Percentiles rank a stretch among this genome's conserved stretches.
These are phyloP conservation scores for Royoungia palumana DNA, from an alignment of 768 basidiomycete genomes.

Conservation along the genomic window DNA sequence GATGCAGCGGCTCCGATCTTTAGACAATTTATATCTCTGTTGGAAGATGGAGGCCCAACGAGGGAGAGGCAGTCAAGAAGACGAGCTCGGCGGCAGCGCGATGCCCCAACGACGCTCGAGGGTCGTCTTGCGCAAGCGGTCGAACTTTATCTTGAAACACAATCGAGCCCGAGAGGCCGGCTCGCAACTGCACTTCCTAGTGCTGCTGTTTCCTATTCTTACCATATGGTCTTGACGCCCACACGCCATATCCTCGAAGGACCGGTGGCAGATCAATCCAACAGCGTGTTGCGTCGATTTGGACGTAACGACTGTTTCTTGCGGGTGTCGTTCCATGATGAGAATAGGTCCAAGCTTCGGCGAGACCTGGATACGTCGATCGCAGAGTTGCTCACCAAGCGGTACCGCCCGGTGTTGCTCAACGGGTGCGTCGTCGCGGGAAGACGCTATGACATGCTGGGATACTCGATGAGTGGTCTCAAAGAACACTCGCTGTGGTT, in stretches of 20 bases:
- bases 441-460: slow-evolving; percentile 43
- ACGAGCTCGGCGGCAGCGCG: not conserved
- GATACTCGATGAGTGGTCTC: slow-evolving; percentile 53
- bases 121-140: slow-evolving; percentile 17
- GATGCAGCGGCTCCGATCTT: slow-evolving; percentile 25
- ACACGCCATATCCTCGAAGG: slow-evolving; percentile 38
- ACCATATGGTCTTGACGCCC: slow-evolving; percentile 40
- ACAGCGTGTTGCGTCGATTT: slow-evolving; percentile 38
- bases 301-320: slow-evolving; percentile 41
- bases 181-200: slow-evolving; percentile 20
- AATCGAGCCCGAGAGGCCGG: slow-evolving; percentile 21
- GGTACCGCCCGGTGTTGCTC: slow-evolving; percentile 35
- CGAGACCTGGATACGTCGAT: slow-evolving; percentile 33
- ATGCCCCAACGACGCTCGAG: slow-evolving; percentile 6
- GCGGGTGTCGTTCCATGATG: slow-evolving; percentile 48
- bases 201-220: slow-evolving; percentile 29
- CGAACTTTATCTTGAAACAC: slow-evolving; percentile 21
- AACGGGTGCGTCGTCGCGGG: slow-evolving; percentile 40
- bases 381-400: slow-evolving; percentile 27
- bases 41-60: slow-evolving; percentile 15
- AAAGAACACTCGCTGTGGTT: slow-evolving; percentile 50
- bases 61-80: not conserved
- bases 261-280: slow-evolving; percentile 37
- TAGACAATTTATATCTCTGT: slow-evolving; percentile 12
- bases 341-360: slow-evolving; percentile 38